phyloP scores from a whole-genome alignment of 306 rosid species.

The Casuarina cunninghamiana region DNA sequence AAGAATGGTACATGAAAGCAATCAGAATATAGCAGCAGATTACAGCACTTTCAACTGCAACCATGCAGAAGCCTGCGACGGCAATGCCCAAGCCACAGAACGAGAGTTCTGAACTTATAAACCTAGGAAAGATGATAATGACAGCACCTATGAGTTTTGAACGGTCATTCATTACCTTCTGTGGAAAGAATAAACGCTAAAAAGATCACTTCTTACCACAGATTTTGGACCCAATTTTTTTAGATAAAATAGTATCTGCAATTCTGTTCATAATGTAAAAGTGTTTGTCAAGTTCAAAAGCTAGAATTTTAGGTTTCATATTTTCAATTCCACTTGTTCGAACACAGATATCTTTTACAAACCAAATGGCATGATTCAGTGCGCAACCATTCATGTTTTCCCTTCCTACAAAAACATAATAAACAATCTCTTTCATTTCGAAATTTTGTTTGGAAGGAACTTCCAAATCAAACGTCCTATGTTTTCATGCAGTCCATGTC shows the following conservation, averaged over 20 bases:
- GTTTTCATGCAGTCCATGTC: slow-evolving; percentile 13
- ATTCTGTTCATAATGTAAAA: not conserved
- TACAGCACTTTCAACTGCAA: slow-evolving; percentile 3
- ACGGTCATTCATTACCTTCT: not conserved
- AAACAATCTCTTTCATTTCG: not conserved
- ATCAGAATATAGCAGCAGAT: not conserved
- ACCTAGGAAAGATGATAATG: not conserved
- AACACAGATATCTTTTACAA: not conserved
- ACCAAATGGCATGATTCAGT: not conserved
- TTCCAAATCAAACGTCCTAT: not conserved
- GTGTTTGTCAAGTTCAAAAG: not conserved
- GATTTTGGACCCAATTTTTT: not conserved
- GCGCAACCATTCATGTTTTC: not conserved
- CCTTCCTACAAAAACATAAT: not conserved
- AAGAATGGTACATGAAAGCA: not conserved
- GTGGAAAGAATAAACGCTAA: not conserved
- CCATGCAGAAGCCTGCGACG: not conserved
- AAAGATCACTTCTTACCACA: not conserved
- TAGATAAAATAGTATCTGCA: not conserved
- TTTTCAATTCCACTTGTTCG: not conserved
- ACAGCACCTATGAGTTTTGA: not conserved
- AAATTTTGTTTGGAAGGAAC: not conserved
- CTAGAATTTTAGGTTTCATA: not conserved
- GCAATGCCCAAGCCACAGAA: not conserved
- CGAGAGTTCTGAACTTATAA: not conserved